Conservation (phyloP, 2,329 filamentous ascomycete species). For the Fusarium stilboides region DNA sequence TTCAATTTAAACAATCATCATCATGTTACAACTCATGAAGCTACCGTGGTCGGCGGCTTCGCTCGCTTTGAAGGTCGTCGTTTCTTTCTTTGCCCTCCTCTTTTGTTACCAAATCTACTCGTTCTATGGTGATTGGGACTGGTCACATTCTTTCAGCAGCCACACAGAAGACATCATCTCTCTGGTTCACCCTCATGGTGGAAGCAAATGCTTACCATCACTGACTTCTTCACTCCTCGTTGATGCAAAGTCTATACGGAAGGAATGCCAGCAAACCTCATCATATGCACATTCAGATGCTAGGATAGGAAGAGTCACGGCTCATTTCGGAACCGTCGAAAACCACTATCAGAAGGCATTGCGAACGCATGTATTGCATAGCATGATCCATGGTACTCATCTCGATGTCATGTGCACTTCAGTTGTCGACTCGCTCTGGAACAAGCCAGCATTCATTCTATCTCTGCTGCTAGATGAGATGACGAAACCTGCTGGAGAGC, state of each 20-base stretch:
- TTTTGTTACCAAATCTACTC: not conserved
- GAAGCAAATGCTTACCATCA: not conserved
- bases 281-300: not conserved
- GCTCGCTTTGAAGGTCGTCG: not conserved
- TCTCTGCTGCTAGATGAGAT: constrained; percentile 6
- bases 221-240: not conserved
- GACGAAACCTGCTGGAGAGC: not conserved
- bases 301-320: constrained; percentile 4
- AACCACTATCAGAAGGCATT: not conserved
- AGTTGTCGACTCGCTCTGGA: constrained; percentile 2
- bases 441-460: constrained; percentile 8
- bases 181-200: not conserved
- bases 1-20: not conserved
- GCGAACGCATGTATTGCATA: not conserved
- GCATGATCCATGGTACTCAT: not conserved
- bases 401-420: constrained; percentile 1
- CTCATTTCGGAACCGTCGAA: not conserved
- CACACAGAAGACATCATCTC: not conserved
- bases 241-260: not conserved
- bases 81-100: not conserved
- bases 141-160: not conserved
- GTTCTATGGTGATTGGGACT: not conserved
- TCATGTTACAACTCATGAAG: not conserved
- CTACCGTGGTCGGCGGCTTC: not conserved
- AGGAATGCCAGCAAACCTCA: not conserved